Base-by-base conservation (phyloP, 495 filamentous ascomycete species). In the Aspergillus cristatus region DNA sequence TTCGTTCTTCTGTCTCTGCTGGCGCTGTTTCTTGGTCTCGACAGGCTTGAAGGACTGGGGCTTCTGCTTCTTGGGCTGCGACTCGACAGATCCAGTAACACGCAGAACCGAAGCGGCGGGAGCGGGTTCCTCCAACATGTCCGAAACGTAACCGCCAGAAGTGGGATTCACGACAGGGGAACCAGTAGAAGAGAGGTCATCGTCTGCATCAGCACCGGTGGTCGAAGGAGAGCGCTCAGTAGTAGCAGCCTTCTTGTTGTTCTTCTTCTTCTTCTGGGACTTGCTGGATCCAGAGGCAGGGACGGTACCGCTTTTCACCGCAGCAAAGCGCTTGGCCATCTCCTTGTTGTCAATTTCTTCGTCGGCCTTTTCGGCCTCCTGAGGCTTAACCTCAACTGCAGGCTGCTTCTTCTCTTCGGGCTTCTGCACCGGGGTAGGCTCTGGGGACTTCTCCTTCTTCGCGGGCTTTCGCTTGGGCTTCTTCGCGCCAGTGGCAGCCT, bases 11-110 rank as follows among this genome's bases (percentile, higher is more conserved):
- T 78, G 70, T 25, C 76, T 73, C 62, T 91, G 84, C 66, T 91
- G 85, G 34, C 87, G 78, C 64, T 90, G 84, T 71, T 93, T 94
- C 79, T 94, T 93, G 17, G 79, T 83, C 63, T 89, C 82, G 10
- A 68, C 71, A 36, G 61, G 55, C 53, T 68, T 63, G 55, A 62
- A 63, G 51, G 73, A 70, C 51, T 72, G 67, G 39, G 65, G 48
- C 67, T 82, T 82, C 53, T 71, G 63, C 58, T 79, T 73, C 66
- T 79, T 82, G 31, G 75, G 59, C 47, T 76, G 72, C 30, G 63
- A 63, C 45, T 82, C 74, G 20, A 74, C 66, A 4, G 70, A 60
- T 29, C 78, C 76, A 30, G 81, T 88, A 31, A 94, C 61, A 14
- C 83, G 79, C 25, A 94, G 72, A 28, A 87, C 78, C 4, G 80